Evolutionary conservation across 2,329 filamentous ascomycete species (phyloP).

Genomic region (Orbilia oligospora): DNA sequence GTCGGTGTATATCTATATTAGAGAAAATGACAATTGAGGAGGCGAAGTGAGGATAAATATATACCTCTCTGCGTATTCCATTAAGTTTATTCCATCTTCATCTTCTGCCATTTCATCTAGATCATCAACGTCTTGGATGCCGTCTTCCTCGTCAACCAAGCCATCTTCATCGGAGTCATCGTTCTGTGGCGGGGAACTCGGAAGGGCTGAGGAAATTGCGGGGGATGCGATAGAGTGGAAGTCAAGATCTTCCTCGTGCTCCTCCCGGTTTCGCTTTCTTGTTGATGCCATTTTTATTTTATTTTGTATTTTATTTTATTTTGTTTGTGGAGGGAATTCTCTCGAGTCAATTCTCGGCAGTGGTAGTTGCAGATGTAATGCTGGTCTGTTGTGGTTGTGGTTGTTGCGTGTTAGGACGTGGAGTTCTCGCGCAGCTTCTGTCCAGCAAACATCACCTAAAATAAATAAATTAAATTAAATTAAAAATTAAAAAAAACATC

Average conservation of each 20-base stretch:
- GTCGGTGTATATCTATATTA: no score
- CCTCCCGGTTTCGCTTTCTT: slow-evolving; percentile 42
- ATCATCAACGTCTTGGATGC: slow-evolving; percentile 77
- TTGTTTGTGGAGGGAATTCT: not conserved
- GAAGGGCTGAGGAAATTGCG: slow-evolving; percentile 65
- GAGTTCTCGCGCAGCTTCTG: not conserved
- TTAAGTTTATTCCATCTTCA: slow-evolving; percentile 78
- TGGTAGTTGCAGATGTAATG: not conserved
- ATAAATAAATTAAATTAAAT: no score
- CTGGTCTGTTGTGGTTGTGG: not conserved
- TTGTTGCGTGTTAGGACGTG: not conserved
- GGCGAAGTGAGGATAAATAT: slow-evolving; percentile 71
- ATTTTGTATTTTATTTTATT: no score
- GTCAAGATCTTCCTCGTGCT: slow-evolving; percentile 32
- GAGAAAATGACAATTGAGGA: no score
- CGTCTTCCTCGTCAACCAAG: slow-evolving; percentile 61
- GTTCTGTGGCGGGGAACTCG: slow-evolving; percentile 65
- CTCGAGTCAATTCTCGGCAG: not conserved
- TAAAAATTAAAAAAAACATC: no score
- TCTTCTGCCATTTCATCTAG: slow-evolving; percentile 73
- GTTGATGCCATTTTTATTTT: slow-evolving; percentile 30
- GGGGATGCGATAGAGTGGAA: slow-evolving; percentile 44
- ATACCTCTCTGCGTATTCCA: slow-evolving; percentile 77
- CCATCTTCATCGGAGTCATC: slow-evolving; percentile 62
- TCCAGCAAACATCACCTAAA: not conserved